phyloP scores from a whole-genome alignment of 2,329 filamentous ascomycete genomes.

The Penicillium sp. region DNA sequence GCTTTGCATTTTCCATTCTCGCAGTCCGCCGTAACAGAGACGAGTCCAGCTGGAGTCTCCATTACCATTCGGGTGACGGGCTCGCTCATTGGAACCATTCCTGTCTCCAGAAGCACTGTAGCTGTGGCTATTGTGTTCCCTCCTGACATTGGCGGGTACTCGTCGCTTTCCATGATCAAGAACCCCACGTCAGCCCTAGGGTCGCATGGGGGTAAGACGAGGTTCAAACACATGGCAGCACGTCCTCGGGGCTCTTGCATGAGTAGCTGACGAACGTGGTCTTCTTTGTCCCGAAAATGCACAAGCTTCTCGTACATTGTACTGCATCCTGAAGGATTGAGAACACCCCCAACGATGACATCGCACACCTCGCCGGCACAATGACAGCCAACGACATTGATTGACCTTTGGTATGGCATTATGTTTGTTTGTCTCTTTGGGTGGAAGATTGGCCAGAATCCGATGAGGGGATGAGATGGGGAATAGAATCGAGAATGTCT shows the following conservation, averaged over 20 bases:
- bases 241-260: slow-evolving; percentile 49
- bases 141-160: slow-evolving; percentile 48
- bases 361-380: slow-evolving; percentile 44
- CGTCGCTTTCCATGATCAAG: slow-evolving; percentile 47
- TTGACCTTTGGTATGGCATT: background rate
- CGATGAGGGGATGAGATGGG: too few relatives aligned
- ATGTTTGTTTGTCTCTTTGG: too few relatives aligned
- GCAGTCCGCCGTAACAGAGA: slow-evolving; percentile 43
- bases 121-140: slow-evolving; percentile 46
- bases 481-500: too few relatives aligned
- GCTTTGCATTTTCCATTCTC: slow-evolving; percentile 43
- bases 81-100: slow-evolving; percentile 47
- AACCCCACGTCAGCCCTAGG: slow-evolving; percentile 46
- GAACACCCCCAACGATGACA: slow-evolving; percentile 50
- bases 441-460: too few relatives aligned
- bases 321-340: slow-evolving; percentile 37
- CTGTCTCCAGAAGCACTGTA: slow-evolving; percentile 49
- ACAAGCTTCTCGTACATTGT: slow-evolving; percentile 53
- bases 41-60: slow-evolving; percentile 47
- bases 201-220: slow-evolving; percentile 45
- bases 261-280: slow-evolving; percentile 43
- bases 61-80: slow-evolving; percentile 42
- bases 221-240: slow-evolving; percentile 39
- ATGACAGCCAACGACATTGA: slow-evolving; percentile 14
- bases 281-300: slow-evolving; percentile 41